Evolutionary conservation across 1,284 basidiomycete genomes (phyloP).

Genomic region (Ceratobasidium sp.): DNA sequence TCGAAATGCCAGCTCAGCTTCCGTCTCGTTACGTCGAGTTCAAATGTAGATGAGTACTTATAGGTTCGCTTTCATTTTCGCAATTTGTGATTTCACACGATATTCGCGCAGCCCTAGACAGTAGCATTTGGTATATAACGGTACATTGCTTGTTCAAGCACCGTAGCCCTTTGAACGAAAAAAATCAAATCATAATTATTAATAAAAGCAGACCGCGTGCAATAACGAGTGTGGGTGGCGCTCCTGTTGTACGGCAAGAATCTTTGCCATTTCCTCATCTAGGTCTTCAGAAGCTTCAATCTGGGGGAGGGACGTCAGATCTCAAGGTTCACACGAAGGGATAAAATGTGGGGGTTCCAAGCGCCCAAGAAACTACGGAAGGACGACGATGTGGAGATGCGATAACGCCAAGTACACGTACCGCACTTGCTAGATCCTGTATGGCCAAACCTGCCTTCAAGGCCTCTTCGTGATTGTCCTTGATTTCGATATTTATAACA

Average conservation of each 20-base stretch:
- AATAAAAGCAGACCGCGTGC: slow-evolving; percentile 93
- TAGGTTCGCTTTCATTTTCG: too few relatives aligned
- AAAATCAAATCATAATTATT: slow-evolving; percentile 44
- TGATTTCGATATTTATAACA: slow-evolving; percentile 98
- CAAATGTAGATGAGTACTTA: too few relatives aligned
- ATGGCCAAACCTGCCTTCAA: slow-evolving; percentile 96
- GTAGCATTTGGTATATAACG: too few relatives aligned
- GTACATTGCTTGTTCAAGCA: too few relatives aligned
- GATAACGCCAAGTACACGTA: slow-evolving; percentile 61
- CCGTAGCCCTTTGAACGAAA: slow-evolving; percentile 13
- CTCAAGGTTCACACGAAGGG: not conserved
- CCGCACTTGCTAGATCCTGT: slow-evolving; percentile 90
- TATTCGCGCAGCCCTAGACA: too few relatives aligned
- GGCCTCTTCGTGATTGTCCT: slow-evolving; percentile 99
- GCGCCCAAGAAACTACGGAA: slow-evolving; percentile 45
- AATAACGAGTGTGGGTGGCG: slow-evolving; percentile 93
- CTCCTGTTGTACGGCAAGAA: slow-evolving; percentile 86
- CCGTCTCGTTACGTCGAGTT: too few relatives aligned
- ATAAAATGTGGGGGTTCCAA: not conserved
- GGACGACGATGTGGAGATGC: slow-evolving; percentile 31
- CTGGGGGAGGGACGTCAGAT: slow-evolving; percentile 60
- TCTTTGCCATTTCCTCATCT: slow-evolving; percentile 91
- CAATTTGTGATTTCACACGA: too few relatives aligned
- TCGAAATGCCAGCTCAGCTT: too few relatives aligned
- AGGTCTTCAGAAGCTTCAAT: slow-evolving; percentile 89